Evolutionary conservation across 345 rosid genomes (phyloP).

Genomic region (Ceriops decandra): DNA sequence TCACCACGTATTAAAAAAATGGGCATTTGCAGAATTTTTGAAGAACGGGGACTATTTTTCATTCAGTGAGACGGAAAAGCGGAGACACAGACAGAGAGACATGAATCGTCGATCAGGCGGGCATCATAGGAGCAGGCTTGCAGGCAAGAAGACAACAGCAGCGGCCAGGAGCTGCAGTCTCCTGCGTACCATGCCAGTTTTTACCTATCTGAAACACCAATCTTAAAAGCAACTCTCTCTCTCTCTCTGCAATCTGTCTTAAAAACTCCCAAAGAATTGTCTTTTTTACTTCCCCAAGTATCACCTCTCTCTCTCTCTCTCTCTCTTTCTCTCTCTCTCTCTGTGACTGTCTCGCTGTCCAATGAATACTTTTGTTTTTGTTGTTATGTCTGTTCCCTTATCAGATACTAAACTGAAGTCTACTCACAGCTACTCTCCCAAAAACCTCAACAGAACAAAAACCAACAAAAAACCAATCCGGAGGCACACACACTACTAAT

Average conservation of each 20-base stretch:
- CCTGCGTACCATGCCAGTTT: constrained; percentile 2
- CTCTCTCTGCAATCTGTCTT: neutral
- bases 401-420: constrained; percentile 9
- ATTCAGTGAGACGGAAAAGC: constrained; percentile 12
- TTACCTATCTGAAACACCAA: neutral
- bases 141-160: constrained; percentile 3
- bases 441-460: constrained; percentile 26
- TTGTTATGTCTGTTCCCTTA: constrained; percentile 6
- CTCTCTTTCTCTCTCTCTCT: neutral
- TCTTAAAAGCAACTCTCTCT: neutral
- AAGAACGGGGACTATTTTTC: constrained; percentile 8
- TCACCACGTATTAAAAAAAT: neutral
- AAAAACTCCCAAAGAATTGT: too few species aligned
- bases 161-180: constrained; percentile 7
- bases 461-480: constrained; percentile 33
- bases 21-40: constrained; percentile 12
- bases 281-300: neutral
- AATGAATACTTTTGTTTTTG: neutral
- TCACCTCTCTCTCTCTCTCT: neutral
- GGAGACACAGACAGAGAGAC: neutral
- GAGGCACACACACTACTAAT: neutral
- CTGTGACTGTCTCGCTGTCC: too few species aligned
- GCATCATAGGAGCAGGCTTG: too few species aligned
- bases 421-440: constrained; percentile 12
- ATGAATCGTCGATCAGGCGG: neutral